Evolutionary conservation across 2,329 filamentous ascomycete species (phyloP).

Genomic region (Clonostachys rhizophaga): DNA sequence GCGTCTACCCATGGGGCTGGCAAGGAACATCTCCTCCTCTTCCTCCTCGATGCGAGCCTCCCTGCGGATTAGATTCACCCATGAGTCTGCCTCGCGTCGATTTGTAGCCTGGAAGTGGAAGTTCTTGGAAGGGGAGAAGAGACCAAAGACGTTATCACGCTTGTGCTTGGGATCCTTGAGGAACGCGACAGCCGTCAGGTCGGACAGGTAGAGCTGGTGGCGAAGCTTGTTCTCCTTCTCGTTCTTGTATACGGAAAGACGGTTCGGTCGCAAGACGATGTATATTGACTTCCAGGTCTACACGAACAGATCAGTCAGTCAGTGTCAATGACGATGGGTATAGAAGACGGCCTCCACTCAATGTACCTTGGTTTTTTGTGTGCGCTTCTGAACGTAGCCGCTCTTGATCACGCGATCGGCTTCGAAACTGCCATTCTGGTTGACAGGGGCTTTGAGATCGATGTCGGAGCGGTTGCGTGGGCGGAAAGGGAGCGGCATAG

Average conservation of each 20-base stretch:
- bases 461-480: constrained; percentile 27
- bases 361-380: constrained; percentile 84
- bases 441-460: constrained; percentile 77
- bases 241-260: constrained; percentile 90
- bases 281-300: constrained; percentile 88
- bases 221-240: constrained; percentile 85
- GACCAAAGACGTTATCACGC: constrained; percentile 80
- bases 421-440: constrained; percentile 92
- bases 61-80: constrained; percentile 76
- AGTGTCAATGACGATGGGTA: no score
- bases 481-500: constrained; percentile 5
- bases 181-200: constrained; percentile 85
- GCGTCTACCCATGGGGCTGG: constrained; percentile 56
- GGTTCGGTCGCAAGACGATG: constrained; percentile 84
- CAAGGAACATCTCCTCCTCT: constrained; percentile 75
- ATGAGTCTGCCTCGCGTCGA: constrained; percentile 73
- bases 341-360: not conserved
- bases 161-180: constrained; percentile 87
- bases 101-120: constrained; percentile 80
- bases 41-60: constrained; percentile 85
- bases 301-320: not conserved
- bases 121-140: constrained; percentile 88
- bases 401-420: constrained; percentile 92
- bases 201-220: constrained; percentile 81
- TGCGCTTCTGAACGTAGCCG: constrained; percentile 81